These are phyloP conservation scores for Hamamelis virginiana DNA, from an alignment of 164 flowering plant genomes.

Conservation along the genomic window DNA sequence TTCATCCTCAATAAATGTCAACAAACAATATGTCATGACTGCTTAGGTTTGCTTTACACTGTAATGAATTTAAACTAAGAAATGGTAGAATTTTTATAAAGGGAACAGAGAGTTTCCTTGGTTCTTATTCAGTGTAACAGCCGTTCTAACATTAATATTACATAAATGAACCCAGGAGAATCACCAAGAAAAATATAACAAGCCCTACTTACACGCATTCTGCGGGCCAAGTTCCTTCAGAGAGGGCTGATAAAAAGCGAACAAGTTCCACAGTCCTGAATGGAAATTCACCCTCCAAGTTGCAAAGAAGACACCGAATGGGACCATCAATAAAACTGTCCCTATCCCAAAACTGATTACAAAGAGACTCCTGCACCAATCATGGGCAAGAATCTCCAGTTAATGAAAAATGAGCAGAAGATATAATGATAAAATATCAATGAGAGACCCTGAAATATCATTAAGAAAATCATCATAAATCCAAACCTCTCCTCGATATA, in stretches of 20 bases:
- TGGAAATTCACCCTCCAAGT: conserved; percentile 86
- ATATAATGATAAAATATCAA: conserved; percentile 2
- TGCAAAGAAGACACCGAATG: conserved; percentile 76
- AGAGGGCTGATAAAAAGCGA: conserved; percentile 72
- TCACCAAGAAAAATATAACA: conserved; percentile 2
- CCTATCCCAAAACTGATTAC: conserved; percentile 90
- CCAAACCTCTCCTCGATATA: conserved; percentile 88
- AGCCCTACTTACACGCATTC: conserved; percentile 80
- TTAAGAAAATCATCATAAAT: conserved; percentile 9
- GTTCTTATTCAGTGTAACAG: neutral
- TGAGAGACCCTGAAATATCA: conserved; percentile 4
- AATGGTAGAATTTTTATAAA: too few species aligned
- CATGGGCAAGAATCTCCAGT: conserved; percentile 8
- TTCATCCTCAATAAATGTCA: too few species aligned
- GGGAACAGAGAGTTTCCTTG: neutral
- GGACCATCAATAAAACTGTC: conserved; percentile 91
- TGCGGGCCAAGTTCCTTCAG: conserved; percentile 95
- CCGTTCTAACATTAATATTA: neutral
- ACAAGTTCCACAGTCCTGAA: conserved; percentile 58
- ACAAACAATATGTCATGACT: too few species aligned
- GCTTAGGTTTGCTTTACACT: too few species aligned
- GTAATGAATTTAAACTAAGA: too few species aligned
- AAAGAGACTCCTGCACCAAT: conserved; percentile 82
- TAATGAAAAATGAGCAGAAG: neutral
- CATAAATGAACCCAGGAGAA: neutral